Conservation (phyloP, 495 filamentous ascomycete genomes). For the Pyrenopolyporus hunteri region DNA sequence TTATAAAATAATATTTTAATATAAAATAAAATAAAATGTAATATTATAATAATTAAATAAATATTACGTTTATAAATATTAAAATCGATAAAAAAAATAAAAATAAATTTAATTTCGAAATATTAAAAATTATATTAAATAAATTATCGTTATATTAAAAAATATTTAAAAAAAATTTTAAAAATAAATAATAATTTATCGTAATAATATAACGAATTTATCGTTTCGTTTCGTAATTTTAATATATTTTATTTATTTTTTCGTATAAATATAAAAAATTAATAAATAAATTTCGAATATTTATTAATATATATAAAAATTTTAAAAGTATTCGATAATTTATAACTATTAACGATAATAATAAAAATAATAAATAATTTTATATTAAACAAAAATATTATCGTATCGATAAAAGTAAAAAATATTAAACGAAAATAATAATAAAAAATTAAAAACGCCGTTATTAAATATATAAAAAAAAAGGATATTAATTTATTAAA, state of each 20-base stretch:
- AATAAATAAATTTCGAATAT: too few relatives aligned
- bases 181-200: not conserved
- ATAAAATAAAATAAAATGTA: too few relatives aligned
- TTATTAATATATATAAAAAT: too few relatives aligned
- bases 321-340: too few relatives aligned
- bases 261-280: too few relatives aligned
- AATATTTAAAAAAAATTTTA: not conserved
- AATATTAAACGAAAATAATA: not conserved
- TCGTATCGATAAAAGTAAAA: conserved; percentile 1
- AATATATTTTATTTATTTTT: not conserved
- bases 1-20: too few relatives aligned
- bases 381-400: not conserved
- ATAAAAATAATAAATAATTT: conserved; percentile 5
- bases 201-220: not conserved
- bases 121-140: conserved; percentile 3
- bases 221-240: not conserved
- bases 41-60: too few relatives aligned
- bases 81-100: conserved; percentile 4
- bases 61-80: too few relatives aligned
- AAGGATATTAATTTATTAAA: conserved; percentile 2
- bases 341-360: conserved; percentile 8
- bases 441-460: not conserved
- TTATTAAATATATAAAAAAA: conserved; percentile 8
- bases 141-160: conserved; percentile 6
- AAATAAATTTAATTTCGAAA: not conserved